Evolutionary conservation across 768 basidiomycete species (phyloP), one percentile per base, ranked within the genome.

Genomic region (Tylopilus balloui): DNA sequence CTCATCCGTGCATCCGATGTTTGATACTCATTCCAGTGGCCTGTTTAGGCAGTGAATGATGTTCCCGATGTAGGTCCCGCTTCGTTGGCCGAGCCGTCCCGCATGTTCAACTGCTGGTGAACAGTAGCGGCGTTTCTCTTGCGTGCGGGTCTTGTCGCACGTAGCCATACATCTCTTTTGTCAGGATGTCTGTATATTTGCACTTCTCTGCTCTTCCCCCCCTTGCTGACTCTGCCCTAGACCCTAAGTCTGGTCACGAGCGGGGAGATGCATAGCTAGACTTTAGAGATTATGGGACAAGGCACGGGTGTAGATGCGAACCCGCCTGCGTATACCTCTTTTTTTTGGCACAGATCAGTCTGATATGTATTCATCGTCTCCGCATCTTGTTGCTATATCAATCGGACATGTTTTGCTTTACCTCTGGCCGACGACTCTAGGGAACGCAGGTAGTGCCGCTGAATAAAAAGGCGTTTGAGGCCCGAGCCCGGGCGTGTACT

Each of bases 31-130:
- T n/a, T n/a, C n/a, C n/a, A n/a, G n/a, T n/a, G n/a, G n/a, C n/a
- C n/a, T n/a, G n/a, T n/a, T n/a, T 21, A 61, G 60, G 50, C 11
- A 31, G 39, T 19, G 31, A 49, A 47, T 9, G 20, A 13, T 19
- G 8, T 45, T 20, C 42, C 40, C 14, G 49, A 55, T 15, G 59
- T 58, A 47, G 13, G 58, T 36, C 15, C 12, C 21, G 14, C 17
- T 17, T 15, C 12, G 20, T 29, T 23, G 3, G 13, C 20, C 15
- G 12, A 3, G 6, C 36, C 1, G 21, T 17, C 24, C 35, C 15
- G 4, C 23, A 2, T 47, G 19, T 34, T 52, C 21, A 38, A 23
- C 20, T 17, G 45, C 28, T 4, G 23, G 24, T 24, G 27, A n/a
- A 20, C 19, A 36, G 35, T 13, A 42, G 47, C 29, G 42, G 32